Evolutionary conservation across 305 asterid genomes (phyloP), one percentile per base, ranked within the genome.

Genomic region (Solanum hybrid): DNA sequence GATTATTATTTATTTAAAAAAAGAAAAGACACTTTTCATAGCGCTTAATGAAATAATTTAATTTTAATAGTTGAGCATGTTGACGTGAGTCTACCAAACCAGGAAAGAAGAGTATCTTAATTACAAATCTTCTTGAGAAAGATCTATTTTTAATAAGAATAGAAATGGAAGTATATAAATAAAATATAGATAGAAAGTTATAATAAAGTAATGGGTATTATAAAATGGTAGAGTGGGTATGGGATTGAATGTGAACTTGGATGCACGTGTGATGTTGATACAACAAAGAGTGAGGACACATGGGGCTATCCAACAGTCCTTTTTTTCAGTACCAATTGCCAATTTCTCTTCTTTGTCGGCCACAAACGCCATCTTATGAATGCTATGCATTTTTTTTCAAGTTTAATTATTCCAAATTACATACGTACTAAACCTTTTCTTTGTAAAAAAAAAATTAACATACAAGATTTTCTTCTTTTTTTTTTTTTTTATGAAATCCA

Each of bases 211-310:
- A 82, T 82, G 87, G 87, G 38, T 24, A 78, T 89, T 77, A 77
- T 33, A 38, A 79, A 26, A 57, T 57, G 70, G 51, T 51, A 80
- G 36, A 37, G 70, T 26, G 81, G 90, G 88, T 89, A 65, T 80
- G 13, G 15, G 75, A 33, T 45, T 83, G 15, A 83, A 41, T 83
- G 72, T 45, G 70, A 29, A 84, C 41, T 84, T 45, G 75, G 75
- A 84, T 51, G 88, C 88, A 84, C 88, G 88, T 45, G 88, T 84
- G 88, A 84, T 84, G 75, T 51, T 84, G 88, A 84, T 29, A 31
- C 20, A 45, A 84, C 76, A 84, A 27, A 84, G 76, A 17, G 41
- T 84, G 41, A 70, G 17, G 76, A 84, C 88, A 45, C 88, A 84
- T 83, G 75, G 76, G 88, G 88, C 39, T 83, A 45, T 27, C 38